Percentiles rank a stretch among this genome's conserved stretches.
Conservation (phyloP, 139 green algal genomes). For the Yamagishiella unicocca region DNA sequence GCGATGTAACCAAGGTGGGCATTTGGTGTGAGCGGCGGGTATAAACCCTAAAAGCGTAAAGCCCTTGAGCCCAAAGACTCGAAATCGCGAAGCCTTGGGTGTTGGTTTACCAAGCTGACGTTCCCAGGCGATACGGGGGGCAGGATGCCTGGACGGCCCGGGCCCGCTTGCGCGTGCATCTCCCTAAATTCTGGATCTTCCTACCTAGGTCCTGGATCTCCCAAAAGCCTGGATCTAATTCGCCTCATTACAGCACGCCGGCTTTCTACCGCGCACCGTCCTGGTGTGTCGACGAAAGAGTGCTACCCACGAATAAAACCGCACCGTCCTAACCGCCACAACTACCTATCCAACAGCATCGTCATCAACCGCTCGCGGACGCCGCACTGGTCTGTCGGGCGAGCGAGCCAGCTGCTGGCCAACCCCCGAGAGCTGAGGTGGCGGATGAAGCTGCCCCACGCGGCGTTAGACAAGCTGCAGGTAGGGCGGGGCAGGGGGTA, state of each 20-base stretch:
- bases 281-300: no score
- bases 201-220: not conserved
- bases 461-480: slow-evolving; percentile 32
- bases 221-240: not conserved
- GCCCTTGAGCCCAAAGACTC: no score
- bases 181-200: not conserved
- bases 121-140: no score
- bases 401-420: slow-evolving; percentile 5
- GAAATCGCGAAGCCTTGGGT: no score
- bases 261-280: no score
- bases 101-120: no score
- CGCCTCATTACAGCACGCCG: no score
- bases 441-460: slow-evolving; percentile 41
- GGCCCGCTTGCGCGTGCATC: not conserved
- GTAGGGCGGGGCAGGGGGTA: slow-evolving; percentile 3
- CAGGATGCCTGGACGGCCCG: no score
- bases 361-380: slow-evolving; percentile 39
- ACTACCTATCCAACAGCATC: not conserved
- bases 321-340: not conserved
- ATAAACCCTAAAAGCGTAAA: not conserved
- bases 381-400: not conserved
- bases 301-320: not conserved
- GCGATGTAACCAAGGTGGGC: not conserved
- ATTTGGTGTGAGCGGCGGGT: not conserved
- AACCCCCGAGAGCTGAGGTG: slow-evolving; percentile 23